Percentiles rank a stretch among this genome's conserved stretches.
Evolutionary conservation across 768 basidiomycete genomes (phyloP).

Genomic region (Auricularia heimuer): DNA sequence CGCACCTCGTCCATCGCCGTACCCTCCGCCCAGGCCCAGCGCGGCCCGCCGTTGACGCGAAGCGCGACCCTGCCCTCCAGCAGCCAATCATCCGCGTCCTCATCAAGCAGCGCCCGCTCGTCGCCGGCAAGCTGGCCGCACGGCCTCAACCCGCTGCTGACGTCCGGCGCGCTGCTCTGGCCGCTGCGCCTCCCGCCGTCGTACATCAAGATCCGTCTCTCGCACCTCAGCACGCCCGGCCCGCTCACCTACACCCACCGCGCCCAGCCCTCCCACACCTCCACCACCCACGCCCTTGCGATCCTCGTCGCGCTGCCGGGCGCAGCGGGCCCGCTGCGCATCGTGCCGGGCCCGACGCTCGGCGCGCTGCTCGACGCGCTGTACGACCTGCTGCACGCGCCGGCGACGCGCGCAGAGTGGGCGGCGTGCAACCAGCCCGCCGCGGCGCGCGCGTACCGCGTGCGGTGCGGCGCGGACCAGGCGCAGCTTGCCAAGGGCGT

Average conservation of each 20-base stretch:
- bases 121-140: not conserved
- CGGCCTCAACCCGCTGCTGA: not conserved
- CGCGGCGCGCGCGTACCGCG: not conserved
- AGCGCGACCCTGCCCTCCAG: not conserved
- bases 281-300: not conserved
- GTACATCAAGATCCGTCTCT: not conserved
- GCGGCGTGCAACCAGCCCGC: not conserved
- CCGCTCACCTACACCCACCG: slow-evolving; percentile 2
- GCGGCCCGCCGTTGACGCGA: not conserved
- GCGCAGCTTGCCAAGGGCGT: not conserved
- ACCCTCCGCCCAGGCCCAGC: not conserved
- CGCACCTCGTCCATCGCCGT: not conserved
- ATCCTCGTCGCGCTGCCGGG: not conserved
- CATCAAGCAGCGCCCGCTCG: not conserved
- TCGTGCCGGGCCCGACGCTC: not conserved
- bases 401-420: not conserved
- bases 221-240: not conserved
- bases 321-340: not conserved
- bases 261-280: not conserved
- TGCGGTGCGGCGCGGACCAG: not conserved
- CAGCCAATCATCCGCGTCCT: not conserved
- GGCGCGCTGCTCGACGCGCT: slow-evolving; percentile 1
- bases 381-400: not conserved
- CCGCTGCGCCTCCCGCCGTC: not conserved
- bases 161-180: not conserved